Conservation (phyloP, 2,329 filamentous ascomycete genomes). For the Teratosphaeria epicoccoides region DNA sequence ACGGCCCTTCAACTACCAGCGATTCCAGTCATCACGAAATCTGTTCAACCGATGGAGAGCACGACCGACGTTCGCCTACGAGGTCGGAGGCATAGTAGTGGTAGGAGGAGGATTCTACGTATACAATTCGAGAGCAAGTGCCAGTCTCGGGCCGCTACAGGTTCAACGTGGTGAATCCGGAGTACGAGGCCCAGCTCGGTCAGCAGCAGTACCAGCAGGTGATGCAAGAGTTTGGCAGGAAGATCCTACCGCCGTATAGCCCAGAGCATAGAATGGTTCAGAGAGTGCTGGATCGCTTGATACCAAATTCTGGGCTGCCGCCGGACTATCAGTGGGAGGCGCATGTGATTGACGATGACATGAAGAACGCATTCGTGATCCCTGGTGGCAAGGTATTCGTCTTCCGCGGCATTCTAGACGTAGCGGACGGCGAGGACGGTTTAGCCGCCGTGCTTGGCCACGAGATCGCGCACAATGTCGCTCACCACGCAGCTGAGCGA, state of each 20-base stretch:
- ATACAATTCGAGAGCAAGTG: slow-evolving; percentile 58
- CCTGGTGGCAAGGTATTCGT: slow-evolving; percentile 73
- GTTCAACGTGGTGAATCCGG: slow-evolving; percentile 58
- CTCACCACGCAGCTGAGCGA: slow-evolving; percentile 56
- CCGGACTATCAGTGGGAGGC: slow-evolving; percentile 53
- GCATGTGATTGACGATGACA: slow-evolving; percentile 56
- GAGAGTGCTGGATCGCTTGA: slow-evolving; percentile 54
- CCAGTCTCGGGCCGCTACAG: slow-evolving; percentile 60
- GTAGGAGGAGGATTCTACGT: slow-evolving; percentile 50
- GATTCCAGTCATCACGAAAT: slow-evolving; percentile 15
- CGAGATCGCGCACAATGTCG: slow-evolving; percentile 68
- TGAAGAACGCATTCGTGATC: slow-evolving; percentile 64
- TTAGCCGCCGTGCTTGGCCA: slow-evolving; percentile 68
- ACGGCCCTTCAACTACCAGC: slow-evolving; percentile 23
- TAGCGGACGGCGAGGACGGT: slow-evolving; percentile 56
- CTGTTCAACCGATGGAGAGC: slow-evolving; percentile 29
- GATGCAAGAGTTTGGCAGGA: slow-evolving; percentile 42
- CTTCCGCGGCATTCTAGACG: slow-evolving; percentile 59
- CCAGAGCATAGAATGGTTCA: slow-evolving; percentile 46
- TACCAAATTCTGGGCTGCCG: slow-evolving; percentile 55
- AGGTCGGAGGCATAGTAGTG: slow-evolving; percentile 33
- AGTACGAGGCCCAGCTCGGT: slow-evolving; percentile 44
- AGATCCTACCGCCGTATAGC: slow-evolving; percentile 51
- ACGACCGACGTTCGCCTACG: slow-evolving; percentile 38
- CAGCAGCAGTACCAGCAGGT: slow-evolving; percentile 47